Evolutionary conservation across 805 yeast genomes (phyloP).

Genomic region (Saccharomycopsis babjevae): DNA sequence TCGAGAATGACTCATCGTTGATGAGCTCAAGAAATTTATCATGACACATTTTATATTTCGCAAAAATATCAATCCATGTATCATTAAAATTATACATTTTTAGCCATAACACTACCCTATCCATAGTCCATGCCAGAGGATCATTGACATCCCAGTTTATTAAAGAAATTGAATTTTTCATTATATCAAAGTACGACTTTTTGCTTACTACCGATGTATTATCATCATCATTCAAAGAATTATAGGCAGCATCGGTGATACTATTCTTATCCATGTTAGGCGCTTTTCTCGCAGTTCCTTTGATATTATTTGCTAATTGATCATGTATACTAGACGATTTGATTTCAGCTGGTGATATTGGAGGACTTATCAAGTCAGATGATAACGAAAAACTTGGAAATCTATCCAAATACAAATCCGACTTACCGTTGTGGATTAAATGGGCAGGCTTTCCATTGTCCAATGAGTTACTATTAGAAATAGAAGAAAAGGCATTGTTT

Average conservation of each 20-base stretch:
- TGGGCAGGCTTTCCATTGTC: not conserved
- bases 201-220: constrained; percentile 5
- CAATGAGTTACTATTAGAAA: not conserved
- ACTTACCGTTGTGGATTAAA: constrained; percentile 9
- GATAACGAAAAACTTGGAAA: constrained; percentile 16
- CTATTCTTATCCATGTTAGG: not conserved
- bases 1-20: constrained; percentile 53
- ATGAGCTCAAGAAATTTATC: constrained; percentile 54
- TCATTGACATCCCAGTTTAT: constrained; percentile 39
- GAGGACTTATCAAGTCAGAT: constrained; percentile 14
- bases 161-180: constrained; percentile 8
- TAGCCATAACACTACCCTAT: constrained; percentile 61
- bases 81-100: constrained; percentile 56
- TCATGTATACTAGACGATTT: not conserved
- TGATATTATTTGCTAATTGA: not conserved
- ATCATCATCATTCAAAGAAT: not conserved
- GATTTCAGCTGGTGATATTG: constrained; percentile 11
- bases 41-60: constrained; percentile 46
- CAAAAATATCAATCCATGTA: constrained; percentile 63
- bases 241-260: not conserved
- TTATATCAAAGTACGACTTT: constrained; percentile 6
- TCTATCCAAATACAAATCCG: constrained; percentile 16
- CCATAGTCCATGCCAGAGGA: constrained; percentile 61
- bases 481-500: not conserved
- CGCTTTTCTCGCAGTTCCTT: not conserved